Evolutionary conservation across 2,329 filamentous ascomycete species (phyloP).

Genomic region (Arthrobotrys megalospora): DNA sequence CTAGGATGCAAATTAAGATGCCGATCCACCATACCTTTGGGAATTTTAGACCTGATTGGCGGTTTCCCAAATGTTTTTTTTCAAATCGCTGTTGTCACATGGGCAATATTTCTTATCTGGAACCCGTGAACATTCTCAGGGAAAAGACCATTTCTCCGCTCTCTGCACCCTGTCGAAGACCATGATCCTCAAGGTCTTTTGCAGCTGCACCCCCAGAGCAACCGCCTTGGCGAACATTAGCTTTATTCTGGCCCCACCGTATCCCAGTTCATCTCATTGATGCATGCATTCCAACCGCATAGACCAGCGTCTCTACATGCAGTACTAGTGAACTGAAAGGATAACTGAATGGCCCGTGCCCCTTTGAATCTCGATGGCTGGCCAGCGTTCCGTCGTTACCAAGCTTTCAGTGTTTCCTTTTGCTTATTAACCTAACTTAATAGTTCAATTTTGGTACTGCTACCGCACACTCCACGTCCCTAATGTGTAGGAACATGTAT

Average conservation of each 20-base stretch:
- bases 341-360: slow-evolving; percentile 41
- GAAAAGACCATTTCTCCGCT: slow-evolving; percentile 20
- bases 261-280: slow-evolving; percentile 38
- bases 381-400: slow-evolving; percentile 44
- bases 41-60: slow-evolving; percentile 43
- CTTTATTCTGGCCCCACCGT: slow-evolving; percentile 23
- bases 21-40: slow-evolving; percentile 24
- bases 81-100: slow-evolving; percentile 40
- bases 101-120: slow-evolving; percentile 41
- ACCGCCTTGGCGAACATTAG: slow-evolving; percentile 55
- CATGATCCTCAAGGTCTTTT: slow-evolving; percentile 29
- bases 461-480: neutral
- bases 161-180: slow-evolving; percentile 5
- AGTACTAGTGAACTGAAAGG: neutral
- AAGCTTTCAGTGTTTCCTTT: slow-evolving; percentile 40
- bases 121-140: slow-evolving; percentile 22
- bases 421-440: slow-evolving; percentile 34
- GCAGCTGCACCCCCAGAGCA: slow-evolving; percentile 36
- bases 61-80: slow-evolving; percentile 9
- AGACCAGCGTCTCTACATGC: slow-evolving; percentile 19
- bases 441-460: slow-evolving; percentile 31
- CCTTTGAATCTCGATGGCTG: slow-evolving; percentile 39
- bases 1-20: slow-evolving; percentile 21
- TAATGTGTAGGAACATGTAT: slow-evolving; percentile 14
- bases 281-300: slow-evolving; percentile 22